Base-by-base conservation (phyloP, 2,329 filamentous ascomycete genomes). In the Calonectria fujianensis region DNA sequence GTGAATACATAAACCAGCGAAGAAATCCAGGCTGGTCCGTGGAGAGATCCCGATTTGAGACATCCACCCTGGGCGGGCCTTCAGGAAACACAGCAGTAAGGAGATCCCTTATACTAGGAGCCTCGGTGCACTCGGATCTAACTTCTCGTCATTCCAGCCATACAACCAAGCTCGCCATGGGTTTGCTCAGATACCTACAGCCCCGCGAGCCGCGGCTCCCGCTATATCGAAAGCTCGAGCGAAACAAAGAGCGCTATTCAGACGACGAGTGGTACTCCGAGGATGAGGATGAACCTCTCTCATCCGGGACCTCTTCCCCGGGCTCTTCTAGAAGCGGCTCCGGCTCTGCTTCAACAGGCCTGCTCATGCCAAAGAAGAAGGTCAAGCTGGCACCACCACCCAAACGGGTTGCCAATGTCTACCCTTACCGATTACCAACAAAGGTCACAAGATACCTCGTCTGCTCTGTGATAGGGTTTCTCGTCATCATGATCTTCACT, bases 361-460 rank as follows among this genome's bases (percentile, higher is more conserved):
- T 87, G 10, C 83, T 88, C 41, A 81, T 88, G 50, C 85, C 87
- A 3, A 88, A 85, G 67, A 84, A 84, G 75, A 80, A 76, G 37
- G 77, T 72, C 65, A 80, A 76, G 51, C 75, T 68, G 24, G 77
- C 74, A 32, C 77, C 74, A 32, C 77, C 74, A 11, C 74, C 75
- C 27, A 74, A 73, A 65, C 74, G 80, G 11, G 70, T 78, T 8
- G 77, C 79, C 32, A 74, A 76, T 41, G 74, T 82, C n/a, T 86
- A 86, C 67, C 85, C 85, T 68, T 94, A 94, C 80, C 89, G 92
- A 39, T 85, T 96, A 52, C 94, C 94, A 9, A 92, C 93, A 81
- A 94, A 90, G 75, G 91, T 97, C 73, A 92, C 95, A 71, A 90
- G 95, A 79, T 97, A 94, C 83, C 91, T 98, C 70, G 95, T 95